A percentile compares a stretch with the other conserved stretches of the same genome.
These are phyloP conservation scores for Termitomyces sp. DNA, from an alignment of 768 basidiomycete genomes.

Conservation along the genomic window DNA sequence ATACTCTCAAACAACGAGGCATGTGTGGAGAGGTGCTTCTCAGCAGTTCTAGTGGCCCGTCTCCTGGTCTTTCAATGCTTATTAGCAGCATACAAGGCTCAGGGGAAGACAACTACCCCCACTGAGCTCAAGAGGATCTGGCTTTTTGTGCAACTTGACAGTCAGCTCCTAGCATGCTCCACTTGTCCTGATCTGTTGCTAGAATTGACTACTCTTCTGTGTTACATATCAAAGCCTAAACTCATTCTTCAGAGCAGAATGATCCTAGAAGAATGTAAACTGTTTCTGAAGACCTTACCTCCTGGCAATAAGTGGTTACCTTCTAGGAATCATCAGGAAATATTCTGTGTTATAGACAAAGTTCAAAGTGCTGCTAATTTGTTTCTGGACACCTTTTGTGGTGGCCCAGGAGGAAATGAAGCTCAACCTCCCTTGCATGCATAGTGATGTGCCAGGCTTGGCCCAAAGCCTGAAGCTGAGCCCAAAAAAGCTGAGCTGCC, in stretches of 20 bases:
- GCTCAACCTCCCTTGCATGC: background rate
- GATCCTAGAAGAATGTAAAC: background rate
- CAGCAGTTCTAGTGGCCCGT: too few relatives aligned
- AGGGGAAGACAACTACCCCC: background rate
- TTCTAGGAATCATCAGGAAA: background rate
- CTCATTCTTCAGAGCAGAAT: background rate
- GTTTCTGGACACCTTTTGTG: background rate
- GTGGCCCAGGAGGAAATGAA: too few relatives aligned
- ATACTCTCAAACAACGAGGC: too few relatives aligned
- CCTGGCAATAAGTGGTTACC: background rate
- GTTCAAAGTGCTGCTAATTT: too few relatives aligned
- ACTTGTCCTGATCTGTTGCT: background rate
- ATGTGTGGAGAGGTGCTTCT: too few relatives aligned
- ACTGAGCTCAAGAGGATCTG: too few relatives aligned
- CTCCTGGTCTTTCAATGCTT: background rate
- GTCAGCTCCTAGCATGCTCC: background rate
- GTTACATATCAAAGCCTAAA: background rate
- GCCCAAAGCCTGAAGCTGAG: too few relatives aligned
- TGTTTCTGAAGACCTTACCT: too few relatives aligned
- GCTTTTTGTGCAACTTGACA: background rate
- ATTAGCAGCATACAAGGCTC: background rate
- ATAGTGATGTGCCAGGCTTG: too few relatives aligned
- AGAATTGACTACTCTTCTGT: background rate
- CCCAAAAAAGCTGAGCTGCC: too few relatives aligned
- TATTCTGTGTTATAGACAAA: background rate